Evolutionary conservation across 2,329 filamentous ascomycete species (phyloP).

Genomic region (Cladosporium sp.): DNA sequence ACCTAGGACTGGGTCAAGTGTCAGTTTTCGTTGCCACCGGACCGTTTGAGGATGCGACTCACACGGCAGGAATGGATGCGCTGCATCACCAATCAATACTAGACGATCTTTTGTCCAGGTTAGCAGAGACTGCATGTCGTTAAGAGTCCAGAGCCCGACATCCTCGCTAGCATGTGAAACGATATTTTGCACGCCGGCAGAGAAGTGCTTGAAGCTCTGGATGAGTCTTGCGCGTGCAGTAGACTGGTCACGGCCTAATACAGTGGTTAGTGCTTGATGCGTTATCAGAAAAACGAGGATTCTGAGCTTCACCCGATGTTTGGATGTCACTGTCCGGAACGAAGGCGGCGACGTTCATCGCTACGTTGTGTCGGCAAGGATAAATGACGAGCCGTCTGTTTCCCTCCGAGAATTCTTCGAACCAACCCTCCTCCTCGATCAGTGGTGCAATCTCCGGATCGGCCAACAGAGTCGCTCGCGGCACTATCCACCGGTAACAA

Average conservation of each 20-base stretch:
- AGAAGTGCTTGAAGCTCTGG: neutral
- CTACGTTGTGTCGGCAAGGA: neutral
- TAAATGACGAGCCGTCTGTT: neutral
- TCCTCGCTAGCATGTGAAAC: neutral
- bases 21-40: neutral
- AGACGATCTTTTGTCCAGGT: neutral
- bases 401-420: neutral
- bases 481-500: conserved; percentile 59
- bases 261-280: no score
- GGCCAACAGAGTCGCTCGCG: conserved; percentile 21
- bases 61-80: conserved; percentile 11
- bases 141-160: neutral
- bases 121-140: neutral
- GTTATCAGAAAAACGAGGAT: no score
- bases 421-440: neutral
- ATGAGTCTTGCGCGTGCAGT: neutral
- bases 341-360: conserved; percentile 8
- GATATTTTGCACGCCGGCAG: neutral
- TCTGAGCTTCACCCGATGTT: neutral
- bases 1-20: neutral
- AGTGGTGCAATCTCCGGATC: neutral
- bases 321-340: neutral
- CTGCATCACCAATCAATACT: conserved; percentile 13
- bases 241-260: neutral
- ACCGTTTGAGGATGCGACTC: neutral